These are phyloP conservation scores for Mycena amicta DNA, from an alignment of 768 basidiomycete species.

Conservation along the genomic window DNA sequence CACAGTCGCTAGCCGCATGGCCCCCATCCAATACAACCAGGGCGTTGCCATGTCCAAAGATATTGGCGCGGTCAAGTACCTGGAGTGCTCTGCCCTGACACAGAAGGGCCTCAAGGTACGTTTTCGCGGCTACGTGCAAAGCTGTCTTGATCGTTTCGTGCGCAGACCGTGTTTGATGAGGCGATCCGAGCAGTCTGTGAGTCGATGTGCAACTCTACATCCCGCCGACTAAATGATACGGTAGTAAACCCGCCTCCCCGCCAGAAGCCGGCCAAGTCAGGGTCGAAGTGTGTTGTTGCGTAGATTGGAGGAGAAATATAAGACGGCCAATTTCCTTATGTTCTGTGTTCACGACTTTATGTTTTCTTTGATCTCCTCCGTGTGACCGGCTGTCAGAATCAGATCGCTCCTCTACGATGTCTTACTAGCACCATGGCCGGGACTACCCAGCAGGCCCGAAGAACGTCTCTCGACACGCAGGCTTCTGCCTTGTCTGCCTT, in stretches of 20 bases:
- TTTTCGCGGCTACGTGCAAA: not conserved
- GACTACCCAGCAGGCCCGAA: too few species aligned
- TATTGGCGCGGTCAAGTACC: constrained; percentile 93
- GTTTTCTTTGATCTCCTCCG: too few species aligned
- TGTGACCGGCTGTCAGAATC: too few species aligned
- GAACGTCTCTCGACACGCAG: constrained; percentile 50
- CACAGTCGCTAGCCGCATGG: constrained; percentile 70
- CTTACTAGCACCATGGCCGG: too few species aligned
- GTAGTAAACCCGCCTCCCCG: constrained; percentile 78
- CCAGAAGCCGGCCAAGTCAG: constrained; percentile 47
- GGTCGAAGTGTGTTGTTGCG: constrained; percentile 70
- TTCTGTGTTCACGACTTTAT: constrained; percentile 38
- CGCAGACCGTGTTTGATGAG: constrained; percentile 91
- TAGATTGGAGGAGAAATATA: constrained; percentile 51
- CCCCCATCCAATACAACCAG: constrained; percentile 90
- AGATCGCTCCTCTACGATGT: too few species aligned
- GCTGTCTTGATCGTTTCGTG: not conserved
- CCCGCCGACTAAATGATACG: not conserved
- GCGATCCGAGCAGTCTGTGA: constrained; percentile 94
- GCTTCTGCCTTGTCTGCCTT: constrained; percentile 59
- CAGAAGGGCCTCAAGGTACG: constrained; percentile 89
- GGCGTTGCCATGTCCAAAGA: constrained; percentile 91
- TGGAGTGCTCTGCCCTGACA: constrained; percentile 94
- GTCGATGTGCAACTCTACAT: constrained; percentile 35
- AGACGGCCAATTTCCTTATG: constrained; percentile 60